Conservation (phyloP, 1,284 basidiomycete species). For the Xerocomus cyaneibrunnescens region DNA sequence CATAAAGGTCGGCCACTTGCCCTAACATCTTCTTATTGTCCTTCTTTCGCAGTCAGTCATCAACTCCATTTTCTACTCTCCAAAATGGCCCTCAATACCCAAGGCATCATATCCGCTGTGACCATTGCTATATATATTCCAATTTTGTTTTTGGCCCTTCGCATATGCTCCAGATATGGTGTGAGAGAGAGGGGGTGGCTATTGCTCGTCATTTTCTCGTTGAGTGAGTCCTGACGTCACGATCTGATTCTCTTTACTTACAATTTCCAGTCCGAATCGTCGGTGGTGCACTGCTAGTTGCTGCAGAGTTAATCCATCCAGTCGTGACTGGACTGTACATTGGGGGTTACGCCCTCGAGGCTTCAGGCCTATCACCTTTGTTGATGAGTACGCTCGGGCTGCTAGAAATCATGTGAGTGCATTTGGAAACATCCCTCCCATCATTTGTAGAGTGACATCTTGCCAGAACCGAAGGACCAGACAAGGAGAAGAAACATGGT, state of each 20-base stretch:
- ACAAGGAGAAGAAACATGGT: conserved; percentile 19
- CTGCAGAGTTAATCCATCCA: conserved; percentile 43
- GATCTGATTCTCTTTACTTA: conserved; percentile 11
- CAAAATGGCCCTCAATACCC: conserved; percentile 40
- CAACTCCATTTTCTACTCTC: not conserved
- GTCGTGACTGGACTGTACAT: conserved; percentile 44
- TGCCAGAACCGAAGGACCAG: conserved; percentile 26
- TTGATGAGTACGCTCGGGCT: conserved; percentile 58
- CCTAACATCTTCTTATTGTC: not conserved
- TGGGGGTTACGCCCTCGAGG: conserved; percentile 55
- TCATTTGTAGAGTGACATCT: conserved; percentile 1
- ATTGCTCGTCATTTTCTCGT: conserved; percentile 53
- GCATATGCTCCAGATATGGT: conserved; percentile 52
- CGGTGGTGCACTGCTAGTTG: conserved; percentile 55
- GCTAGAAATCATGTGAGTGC: conserved; percentile 56
- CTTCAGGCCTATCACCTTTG: conserved; percentile 52
- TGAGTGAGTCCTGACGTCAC: conserved; percentile 36
- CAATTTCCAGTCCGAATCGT: conserved; percentile 50
- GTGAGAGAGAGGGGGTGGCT: conserved; percentile 59
- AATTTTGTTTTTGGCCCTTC: conserved; percentile 43
- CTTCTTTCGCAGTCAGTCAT: conserved; percentile 2
- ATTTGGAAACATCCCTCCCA: not conserved
- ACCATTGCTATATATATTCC: conserved; percentile 56
- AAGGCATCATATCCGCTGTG: conserved; percentile 57
- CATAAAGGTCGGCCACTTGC: conserved; percentile 20